These are phyloP conservation scores for Aspergillus candidus DNA, from an alignment of 2,329 filamentous ascomycete species.

Conservation along the genomic window DNA sequence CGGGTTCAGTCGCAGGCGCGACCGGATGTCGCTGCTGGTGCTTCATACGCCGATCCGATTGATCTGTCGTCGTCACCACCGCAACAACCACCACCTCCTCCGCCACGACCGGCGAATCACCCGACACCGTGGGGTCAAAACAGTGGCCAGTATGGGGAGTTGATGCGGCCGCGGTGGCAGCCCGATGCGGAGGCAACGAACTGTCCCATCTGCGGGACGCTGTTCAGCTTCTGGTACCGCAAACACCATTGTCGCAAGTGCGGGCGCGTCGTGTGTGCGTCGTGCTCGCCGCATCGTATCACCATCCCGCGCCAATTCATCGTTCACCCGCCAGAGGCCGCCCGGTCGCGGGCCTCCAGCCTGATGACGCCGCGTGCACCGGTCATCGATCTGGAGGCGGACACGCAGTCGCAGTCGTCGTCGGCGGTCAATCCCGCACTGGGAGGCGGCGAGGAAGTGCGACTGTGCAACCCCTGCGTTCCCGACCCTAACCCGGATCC, in stretches of 20 bases:
- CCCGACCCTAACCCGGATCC: slow-evolving; percentile 61
- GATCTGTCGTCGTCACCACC: slow-evolving; percentile 27
- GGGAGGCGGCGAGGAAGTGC: slow-evolving; percentile 61
- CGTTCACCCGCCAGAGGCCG: slow-evolving; percentile 62
- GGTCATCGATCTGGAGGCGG: slow-evolving; percentile 44
- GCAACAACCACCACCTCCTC: slow-evolving; percentile 1
- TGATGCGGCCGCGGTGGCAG: slow-evolving; percentile 74
- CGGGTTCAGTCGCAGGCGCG: slow-evolving; percentile 15
- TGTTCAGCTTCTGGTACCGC: slow-evolving; percentile 78
- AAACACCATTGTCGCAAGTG: slow-evolving; percentile 98
- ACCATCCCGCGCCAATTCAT: slow-evolving; percentile 92
- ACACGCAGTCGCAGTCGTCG: slow-evolving; percentile 25
- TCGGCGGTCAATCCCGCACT: slow-evolving; percentile 43
- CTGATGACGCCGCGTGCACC: slow-evolving; percentile 38
- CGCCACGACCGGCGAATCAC: slow-evolving; percentile 7
- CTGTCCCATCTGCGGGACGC: slow-evolving; percentile 75
- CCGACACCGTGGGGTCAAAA: slow-evolving; percentile 13
- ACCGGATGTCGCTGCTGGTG: slow-evolving; percentile 16
- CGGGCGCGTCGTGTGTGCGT: slow-evolving; percentile 80
- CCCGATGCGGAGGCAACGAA: slow-evolving; percentile 74
- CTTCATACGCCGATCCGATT: slow-evolving; percentile 29
- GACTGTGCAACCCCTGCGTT: slow-evolving; percentile 67
- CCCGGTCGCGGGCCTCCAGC: slow-evolving; percentile 36
- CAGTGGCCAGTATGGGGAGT: slow-evolving; percentile 26
- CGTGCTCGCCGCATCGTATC: slow-evolving; percentile 89